These are phyloP conservation scores for Saprolegnia diclina DNA, from an alignment of 352 stramenopile genomes.

Conservation along the genomic window DNA sequence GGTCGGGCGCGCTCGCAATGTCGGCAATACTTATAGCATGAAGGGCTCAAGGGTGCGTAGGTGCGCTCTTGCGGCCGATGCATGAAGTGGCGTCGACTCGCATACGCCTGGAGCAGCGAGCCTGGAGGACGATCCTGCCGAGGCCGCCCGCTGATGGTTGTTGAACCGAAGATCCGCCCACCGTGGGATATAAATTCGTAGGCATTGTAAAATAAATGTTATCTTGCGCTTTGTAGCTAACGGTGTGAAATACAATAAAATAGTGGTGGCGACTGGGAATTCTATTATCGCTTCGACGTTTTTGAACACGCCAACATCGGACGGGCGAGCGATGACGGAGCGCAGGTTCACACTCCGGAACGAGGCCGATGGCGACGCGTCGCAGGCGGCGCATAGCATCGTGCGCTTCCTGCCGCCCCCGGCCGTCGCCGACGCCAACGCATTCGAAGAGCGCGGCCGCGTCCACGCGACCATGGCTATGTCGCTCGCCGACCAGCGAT, in stretches of 20 bases:
- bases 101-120: too few species aligned
- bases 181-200: too few species aligned
- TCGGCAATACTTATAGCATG: too few species aligned
- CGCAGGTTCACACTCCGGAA: slow-evolving; percentile 11
- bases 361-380: neutral
- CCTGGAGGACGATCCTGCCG: too few species aligned
- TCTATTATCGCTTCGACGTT: neutral
- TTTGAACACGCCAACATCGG: neutral
- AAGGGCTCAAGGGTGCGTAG: too few species aligned
- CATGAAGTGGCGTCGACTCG: too few species aligned
- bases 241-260: neutral
- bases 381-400: neutral
- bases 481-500: slow-evolving; percentile 15
- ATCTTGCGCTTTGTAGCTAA: neutral
- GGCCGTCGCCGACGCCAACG: neutral
- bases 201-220: neutral
- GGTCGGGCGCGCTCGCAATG: too few species aligned
- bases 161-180: too few species aligned
- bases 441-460: neutral
- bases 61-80: too few species aligned
- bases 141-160: too few species aligned
- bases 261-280: neutral
- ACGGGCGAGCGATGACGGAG: slow-evolving; percentile 1
- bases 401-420: neutral
- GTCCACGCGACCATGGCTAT: slow-evolving; percentile 4